Conservation (phyloP, 192 early-diverging fungal species). For the Rhizoclosmatium sp. region DNA sequence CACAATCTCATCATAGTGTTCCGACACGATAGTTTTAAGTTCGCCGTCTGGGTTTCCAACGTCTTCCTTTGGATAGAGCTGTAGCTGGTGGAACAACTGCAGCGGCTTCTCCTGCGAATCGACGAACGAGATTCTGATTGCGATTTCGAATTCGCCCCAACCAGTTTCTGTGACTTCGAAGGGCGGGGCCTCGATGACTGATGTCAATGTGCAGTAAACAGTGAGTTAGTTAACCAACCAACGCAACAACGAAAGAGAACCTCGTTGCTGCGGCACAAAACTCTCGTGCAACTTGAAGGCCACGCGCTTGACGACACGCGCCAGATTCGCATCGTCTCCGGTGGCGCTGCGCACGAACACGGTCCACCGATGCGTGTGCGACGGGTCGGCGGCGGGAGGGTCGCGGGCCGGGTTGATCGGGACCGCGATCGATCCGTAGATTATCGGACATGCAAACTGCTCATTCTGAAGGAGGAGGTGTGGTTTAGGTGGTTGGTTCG, state of each 20-base stretch:
- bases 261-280: constrained; percentile 75
- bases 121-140: constrained; percentile 89
- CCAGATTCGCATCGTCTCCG: constrained; percentile 77
- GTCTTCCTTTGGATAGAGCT: constrained; percentile 86
- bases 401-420: constrained; percentile 59
- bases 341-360: constrained; percentile 86
- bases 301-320: constrained; percentile 87
- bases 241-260: constrained; percentile 47
- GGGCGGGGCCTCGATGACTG: constrained; percentile 81
- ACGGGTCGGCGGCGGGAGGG: constrained; percentile 62
- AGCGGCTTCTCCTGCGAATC: constrained; percentile 81
- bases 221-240: neutral
- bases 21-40: constrained; percentile 74
- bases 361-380: constrained; percentile 97
- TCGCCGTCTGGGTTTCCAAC: constrained; percentile 47
- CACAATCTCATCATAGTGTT: constrained; percentile 85
- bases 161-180: constrained; percentile 96
- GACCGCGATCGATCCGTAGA: constrained; percentile 86
- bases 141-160: constrained; percentile 99
- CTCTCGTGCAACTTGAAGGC: constrained; percentile 96
- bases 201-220: constrained; percentile 2
- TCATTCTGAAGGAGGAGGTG: constrained; percentile 16
- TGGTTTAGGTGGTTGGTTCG: neutral
- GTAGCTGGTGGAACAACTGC: constrained; percentile 86
- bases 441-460: constrained; percentile 68